These are phyloP conservation scores for Fistulina hepatica DNA, from an alignment of 1,284 basidiomycete genomes.

Conservation along the genomic window DNA sequence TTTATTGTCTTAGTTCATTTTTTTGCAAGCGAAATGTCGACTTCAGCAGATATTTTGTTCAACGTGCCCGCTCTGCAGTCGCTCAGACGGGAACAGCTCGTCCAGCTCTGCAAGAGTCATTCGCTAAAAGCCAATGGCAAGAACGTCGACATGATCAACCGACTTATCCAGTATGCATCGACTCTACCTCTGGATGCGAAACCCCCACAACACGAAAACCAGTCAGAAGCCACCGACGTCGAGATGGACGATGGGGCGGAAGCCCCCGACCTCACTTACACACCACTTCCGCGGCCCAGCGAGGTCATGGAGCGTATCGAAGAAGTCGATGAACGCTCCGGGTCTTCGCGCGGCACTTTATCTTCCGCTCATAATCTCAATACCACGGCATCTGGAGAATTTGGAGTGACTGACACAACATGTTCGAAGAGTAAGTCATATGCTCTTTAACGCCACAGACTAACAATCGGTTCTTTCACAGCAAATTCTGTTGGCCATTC, in stretches of 20 bases:
- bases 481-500: slow-evolving; percentile 51
- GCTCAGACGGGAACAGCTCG: slow-evolving; percentile 68
- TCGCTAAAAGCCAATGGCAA: slow-evolving; percentile 67
- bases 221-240: slow-evolving; percentile 13
- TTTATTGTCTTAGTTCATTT: not conserved
- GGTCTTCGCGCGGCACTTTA: slow-evolving; percentile 34
- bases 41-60: slow-evolving; percentile 65
- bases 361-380: slow-evolving; percentile 32
- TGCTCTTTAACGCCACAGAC: slow-evolving; percentile 13
- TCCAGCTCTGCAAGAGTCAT: slow-evolving; percentile 73
- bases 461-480: slow-evolving; percentile 18
- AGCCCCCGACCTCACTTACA: slow-evolving; percentile 19
- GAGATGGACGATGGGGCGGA: slow-evolving; percentile 25
- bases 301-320: slow-evolving; percentile 67
- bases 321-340: slow-evolving; percentile 41
- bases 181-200: slow-evolving; percentile 41
- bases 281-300: slow-evolving; percentile 38
- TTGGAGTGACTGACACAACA: slow-evolving; percentile 55
- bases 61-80: slow-evolving; percentile 71
- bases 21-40: slow-evolving; percentile 46
- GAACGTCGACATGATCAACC: slow-evolving; percentile 58
- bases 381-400: slow-evolving; percentile 40
- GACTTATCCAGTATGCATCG: slow-evolving; percentile 52
- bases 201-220: slow-evolving; percentile 9
- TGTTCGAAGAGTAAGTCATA: no score